phyloP scores from a whole-genome alignment of 192 early-diverging fungal genomes.

The Backusella psychrophila region DNA sequence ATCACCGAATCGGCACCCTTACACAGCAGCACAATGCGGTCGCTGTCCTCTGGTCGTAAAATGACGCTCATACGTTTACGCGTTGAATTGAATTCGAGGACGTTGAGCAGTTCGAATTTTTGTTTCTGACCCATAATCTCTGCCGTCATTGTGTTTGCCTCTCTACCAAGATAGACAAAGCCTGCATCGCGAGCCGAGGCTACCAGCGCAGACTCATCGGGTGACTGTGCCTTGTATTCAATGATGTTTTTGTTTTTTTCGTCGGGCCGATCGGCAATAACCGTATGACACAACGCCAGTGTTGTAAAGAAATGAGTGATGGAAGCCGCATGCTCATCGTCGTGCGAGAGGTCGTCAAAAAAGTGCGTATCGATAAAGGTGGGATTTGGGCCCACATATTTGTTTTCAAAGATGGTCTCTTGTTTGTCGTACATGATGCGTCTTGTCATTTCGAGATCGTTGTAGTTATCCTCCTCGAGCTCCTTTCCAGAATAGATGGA shows the following conservation, averaged over 20 bases:
- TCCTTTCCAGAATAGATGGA: neutral
- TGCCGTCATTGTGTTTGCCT: slow-evolving; percentile 62
- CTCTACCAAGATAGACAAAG: slow-evolving; percentile 77
- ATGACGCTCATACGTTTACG: slow-evolving; percentile 97
- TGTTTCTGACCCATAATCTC: slow-evolving; percentile 75
- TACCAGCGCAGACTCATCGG: slow-evolving; percentile 94
- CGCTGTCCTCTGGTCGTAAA: slow-evolving; percentile 64
- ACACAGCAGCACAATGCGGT: slow-evolving; percentile 73
- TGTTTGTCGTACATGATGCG: slow-evolving; percentile 59
- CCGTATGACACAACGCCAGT: slow-evolving; percentile 88
- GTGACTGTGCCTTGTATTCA: slow-evolving; percentile 90
- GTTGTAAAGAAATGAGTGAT: slow-evolving; percentile 81
- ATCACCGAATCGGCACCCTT: slow-evolving; percentile 97
- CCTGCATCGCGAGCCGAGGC: slow-evolving; percentile 82
- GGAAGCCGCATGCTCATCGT: slow-evolving; percentile 51
- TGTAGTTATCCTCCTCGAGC: slow-evolving; percentile 16
- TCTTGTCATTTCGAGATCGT: slow-evolving; percentile 38
- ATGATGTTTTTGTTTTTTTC: slow-evolving; percentile 45
- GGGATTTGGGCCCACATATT: slow-evolving; percentile 58
- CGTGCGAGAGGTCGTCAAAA: slow-evolving; percentile 55
- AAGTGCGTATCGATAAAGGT: slow-evolving; percentile 72
- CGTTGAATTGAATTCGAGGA: slow-evolving; percentile 89
- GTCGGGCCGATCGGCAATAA: slow-evolving; percentile 65
- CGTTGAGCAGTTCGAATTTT: slow-evolving; percentile 64
- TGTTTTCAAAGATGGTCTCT: slow-evolving; percentile 55